These are phyloP conservation scores for Moricandia arvensis DNA, from an alignment of 345 rosid genomes.

Conservation along the genomic window DNA sequence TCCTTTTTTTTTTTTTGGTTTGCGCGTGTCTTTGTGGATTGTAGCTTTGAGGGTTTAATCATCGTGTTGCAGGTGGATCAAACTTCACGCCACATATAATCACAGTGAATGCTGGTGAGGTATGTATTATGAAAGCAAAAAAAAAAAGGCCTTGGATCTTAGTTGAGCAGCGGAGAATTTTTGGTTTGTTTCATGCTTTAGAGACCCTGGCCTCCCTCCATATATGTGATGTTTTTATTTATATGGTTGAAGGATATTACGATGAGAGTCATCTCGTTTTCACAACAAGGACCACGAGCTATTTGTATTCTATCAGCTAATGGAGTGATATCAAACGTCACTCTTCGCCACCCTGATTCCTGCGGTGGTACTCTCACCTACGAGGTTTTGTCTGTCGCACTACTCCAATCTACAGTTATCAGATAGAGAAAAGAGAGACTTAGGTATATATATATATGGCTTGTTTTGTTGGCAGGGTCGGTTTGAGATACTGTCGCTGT, in stretches of 20 bases:
- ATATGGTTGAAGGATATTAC: constrained; percentile 58
- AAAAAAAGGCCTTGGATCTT: background rate
- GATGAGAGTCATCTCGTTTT: constrained; percentile 78
- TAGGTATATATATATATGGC: background rate
- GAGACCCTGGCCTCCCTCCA: background rate
- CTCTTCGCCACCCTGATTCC: constrained; percentile 78
- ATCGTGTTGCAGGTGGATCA: constrained; percentile 59
- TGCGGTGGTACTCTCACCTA: constrained; percentile 84
- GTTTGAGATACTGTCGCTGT: constrained; percentile 87
- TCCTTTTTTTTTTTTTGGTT: too few relatives aligned
- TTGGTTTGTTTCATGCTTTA: background rate
- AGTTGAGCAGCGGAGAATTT: background rate
- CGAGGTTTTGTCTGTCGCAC: constrained; percentile 47
- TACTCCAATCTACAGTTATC: background rate
- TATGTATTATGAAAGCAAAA: constrained; percentile 31
- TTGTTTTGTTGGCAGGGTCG: constrained; percentile 64
- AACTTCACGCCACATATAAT: constrained; percentile 79
- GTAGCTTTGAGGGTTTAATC: constrained; percentile 15
- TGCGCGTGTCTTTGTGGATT: background rate
- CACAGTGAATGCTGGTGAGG: constrained; percentile 81
- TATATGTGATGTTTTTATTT: constrained; percentile 3
- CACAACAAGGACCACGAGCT: constrained; percentile 86
- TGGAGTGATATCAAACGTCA: constrained; percentile 74
- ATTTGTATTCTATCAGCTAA: constrained; percentile 76
- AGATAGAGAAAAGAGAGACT: background rate